Conservation (phyloP, 306 rosid genomes). For the Parietaria judaica region DNA sequence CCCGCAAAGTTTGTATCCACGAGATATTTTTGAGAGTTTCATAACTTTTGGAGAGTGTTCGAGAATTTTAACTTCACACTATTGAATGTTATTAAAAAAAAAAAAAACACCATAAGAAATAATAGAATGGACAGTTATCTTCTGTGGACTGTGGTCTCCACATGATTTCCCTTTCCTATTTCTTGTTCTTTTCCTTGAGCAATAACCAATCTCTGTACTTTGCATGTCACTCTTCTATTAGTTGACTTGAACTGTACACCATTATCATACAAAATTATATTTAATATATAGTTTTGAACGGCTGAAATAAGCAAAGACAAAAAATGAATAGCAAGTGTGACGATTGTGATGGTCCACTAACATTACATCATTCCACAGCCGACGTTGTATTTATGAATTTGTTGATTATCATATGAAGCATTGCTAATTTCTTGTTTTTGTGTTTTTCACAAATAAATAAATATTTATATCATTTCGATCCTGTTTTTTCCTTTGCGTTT, state of each 20-base stretch:
- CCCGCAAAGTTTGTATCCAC: too few species aligned
- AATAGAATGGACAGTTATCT: neutral
- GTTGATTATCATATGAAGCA: neutral
- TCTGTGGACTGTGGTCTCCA: neutral
- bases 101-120: neutral
- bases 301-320: neutral
- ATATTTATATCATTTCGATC: too few species aligned
- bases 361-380: neutral
- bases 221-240: too few species aligned
- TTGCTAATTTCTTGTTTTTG: neutral
- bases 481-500: neutral
- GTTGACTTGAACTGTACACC: too few species aligned
- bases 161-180: neutral
- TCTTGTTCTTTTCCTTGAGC: conserved; percentile 4
- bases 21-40: too few species aligned
- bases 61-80: neutral
- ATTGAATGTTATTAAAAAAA: neutral
- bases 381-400: neutral
- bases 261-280: too few species aligned
- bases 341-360: conserved; percentile 14
- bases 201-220: neutral
- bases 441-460: too few species aligned
- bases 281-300: neutral
- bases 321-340: neutral
- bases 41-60: too few species aligned